A percentile compares a stretch with the other conserved stretches of the same genome.
These are phyloP conservation scores for Saccharomyces eubayanus DNA, from an alignment of 805 yeast genomes.

Conservation along the genomic window DNA sequence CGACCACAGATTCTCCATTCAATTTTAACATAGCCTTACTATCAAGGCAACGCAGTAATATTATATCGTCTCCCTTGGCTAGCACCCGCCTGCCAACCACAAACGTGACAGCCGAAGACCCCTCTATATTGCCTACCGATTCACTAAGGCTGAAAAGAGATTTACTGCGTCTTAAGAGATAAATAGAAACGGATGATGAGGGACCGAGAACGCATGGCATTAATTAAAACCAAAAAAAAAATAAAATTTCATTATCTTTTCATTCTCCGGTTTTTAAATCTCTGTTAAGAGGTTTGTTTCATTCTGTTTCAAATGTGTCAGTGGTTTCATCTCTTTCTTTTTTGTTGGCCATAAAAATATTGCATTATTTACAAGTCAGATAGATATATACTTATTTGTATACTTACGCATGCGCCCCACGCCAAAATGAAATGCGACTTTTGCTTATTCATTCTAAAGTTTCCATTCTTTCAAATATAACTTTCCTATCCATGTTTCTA, in stretches of 20 bases:
- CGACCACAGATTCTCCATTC: constrained; percentile 5
- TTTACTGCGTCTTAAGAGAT: constrained; percentile 9
- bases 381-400: constrained; percentile 2
- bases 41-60: constrained; percentile 8
- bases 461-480: constrained; percentile 20
- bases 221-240: background rate
- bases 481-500: constrained; percentile 11
- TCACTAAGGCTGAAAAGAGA: constrained; percentile 10
- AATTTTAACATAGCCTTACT: constrained; percentile 5
- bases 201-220: background rate
- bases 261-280: background rate
- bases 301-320: background rate
- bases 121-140: constrained; percentile 2
- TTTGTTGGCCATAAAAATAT: background rate
- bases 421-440: background rate
- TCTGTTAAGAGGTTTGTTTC: background rate
- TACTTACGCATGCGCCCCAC: background rate
- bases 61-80: background rate
- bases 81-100: background rate
- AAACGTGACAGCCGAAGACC: constrained; percentile 2
- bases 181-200: background rate
- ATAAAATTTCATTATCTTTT: background rate
- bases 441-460: constrained; percentile 12
- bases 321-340: background rate
- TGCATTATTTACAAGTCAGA: background rate